Evolutionary conservation across 2,329 filamentous ascomycete genomes (phyloP).

Genomic region (Botrytis medusae): DNA sequence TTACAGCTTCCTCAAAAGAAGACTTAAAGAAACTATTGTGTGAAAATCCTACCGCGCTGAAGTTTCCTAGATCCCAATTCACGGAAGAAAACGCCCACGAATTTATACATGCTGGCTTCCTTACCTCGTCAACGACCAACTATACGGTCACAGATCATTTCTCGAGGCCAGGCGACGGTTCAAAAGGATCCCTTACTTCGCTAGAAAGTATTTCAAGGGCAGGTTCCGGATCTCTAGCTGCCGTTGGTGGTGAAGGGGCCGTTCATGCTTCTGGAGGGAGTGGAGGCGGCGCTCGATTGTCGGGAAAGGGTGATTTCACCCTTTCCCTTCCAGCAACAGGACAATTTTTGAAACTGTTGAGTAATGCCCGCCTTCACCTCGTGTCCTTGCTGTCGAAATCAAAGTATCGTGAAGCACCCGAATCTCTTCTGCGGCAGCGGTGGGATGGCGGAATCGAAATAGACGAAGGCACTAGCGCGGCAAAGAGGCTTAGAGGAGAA

Average conservation of each 20-base stretch:
- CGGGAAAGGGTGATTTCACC: slow-evolving; percentile 43
- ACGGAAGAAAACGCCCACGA: slow-evolving; percentile 51
- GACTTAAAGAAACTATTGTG: slow-evolving; percentile 55
- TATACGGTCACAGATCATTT: slow-evolving; percentile 44
- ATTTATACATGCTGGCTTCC: slow-evolving; percentile 65
- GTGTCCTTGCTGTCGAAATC: slow-evolving; percentile 58
- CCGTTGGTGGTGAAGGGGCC: slow-evolving; percentile 67
- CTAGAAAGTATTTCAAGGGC: slow-evolving; percentile 63
- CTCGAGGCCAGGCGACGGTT: slow-evolving; percentile 43
- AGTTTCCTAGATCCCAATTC: slow-evolving; percentile 45
- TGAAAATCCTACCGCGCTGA: slow-evolving; percentile 49
- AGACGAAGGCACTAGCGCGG: slow-evolving; percentile 46
- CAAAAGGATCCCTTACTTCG: slow-evolving; percentile 54
- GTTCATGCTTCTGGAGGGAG: slow-evolving; percentile 62
- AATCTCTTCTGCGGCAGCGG: slow-evolving; percentile 61
- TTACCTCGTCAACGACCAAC: slow-evolving; percentile 52
- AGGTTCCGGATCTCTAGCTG: slow-evolving; percentile 66
- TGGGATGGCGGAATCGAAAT: slow-evolving; percentile 67
- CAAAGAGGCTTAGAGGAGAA: slow-evolving; percentile 55
- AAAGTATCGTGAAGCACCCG: slow-evolving; percentile 61
- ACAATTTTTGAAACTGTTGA: slow-evolving; percentile 63
- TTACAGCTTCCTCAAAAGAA: slow-evolving; percentile 48
- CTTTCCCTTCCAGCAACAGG: slow-evolving; percentile 68
- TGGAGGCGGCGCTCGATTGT: slow-evolving; percentile 36
- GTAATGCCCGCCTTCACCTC: slow-evolving; percentile 61